Conservation (phyloP, 129 eudicot species). For the Flaveria sonorensis region DNA sequence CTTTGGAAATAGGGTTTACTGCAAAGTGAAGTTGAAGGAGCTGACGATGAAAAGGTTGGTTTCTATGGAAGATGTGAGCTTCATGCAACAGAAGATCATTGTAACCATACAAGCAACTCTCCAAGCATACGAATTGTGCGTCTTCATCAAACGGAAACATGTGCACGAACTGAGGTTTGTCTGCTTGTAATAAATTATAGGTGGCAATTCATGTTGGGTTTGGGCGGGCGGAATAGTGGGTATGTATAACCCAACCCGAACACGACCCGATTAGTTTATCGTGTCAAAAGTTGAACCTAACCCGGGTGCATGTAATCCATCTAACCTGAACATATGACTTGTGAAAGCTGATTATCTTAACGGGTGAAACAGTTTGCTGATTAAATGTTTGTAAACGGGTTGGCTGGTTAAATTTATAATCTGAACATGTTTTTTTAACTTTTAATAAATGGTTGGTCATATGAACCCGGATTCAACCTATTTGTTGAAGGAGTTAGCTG, state of each 20-base stretch:
- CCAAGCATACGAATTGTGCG: conserved; percentile 17
- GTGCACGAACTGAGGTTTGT: conserved; percentile 76
- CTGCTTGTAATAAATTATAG: background rate
- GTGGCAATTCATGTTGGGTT: background rate
- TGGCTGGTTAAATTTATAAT: background rate
- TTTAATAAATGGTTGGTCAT: background rate
- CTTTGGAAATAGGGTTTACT: conserved; percentile 50
- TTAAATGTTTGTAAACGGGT: background rate
- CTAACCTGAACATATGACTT: conserved; percentile 1
- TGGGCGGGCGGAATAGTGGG: background rate
- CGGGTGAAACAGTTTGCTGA: background rate
- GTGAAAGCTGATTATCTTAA: background rate
- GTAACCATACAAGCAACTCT: conserved; percentile 22
- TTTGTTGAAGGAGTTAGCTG: background rate
- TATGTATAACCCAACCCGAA: background rate
- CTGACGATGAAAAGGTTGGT: conserved; percentile 44
- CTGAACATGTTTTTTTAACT: background rate
- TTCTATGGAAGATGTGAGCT: conserved; percentile 65
- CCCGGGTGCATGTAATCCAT: background rate
- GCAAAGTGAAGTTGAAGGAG: conserved; percentile 68
- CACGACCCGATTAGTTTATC: background rate
- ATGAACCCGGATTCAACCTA: background rate
- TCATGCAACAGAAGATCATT: conserved; percentile 44
- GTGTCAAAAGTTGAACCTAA: background rate
- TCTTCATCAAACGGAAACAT: conserved; percentile 44